A percentile compares a stretch with the other conserved stretches of the same genome.
Evolutionary conservation across 2,329 filamentous ascomycete genomes (phyloP).

Genomic region (Penicillium sp.): DNA sequence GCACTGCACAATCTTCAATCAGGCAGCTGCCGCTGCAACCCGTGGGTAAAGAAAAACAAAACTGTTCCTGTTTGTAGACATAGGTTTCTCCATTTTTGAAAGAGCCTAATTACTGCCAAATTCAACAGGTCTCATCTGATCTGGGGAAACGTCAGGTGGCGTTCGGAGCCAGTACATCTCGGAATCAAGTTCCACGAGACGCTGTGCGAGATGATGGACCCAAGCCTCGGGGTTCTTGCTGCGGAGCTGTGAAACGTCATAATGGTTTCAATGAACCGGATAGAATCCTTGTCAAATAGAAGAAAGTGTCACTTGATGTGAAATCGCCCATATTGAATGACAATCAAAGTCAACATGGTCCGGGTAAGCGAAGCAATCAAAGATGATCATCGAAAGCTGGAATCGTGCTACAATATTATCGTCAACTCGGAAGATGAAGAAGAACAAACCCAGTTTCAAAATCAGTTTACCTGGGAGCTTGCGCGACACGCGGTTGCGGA

Average conservation of each 20-base stretch:
- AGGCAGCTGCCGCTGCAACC: neutral
- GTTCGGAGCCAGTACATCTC: neutral
- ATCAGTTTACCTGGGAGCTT: conserved; percentile 55
- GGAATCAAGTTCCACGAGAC: conserved; percentile 1
- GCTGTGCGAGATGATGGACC: neutral
- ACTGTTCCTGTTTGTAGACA: neutral
- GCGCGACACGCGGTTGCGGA: conserved; percentile 54
- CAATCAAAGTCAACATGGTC: conserved; percentile 14
- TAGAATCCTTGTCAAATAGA: neutral
- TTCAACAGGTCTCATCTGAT: neutral
- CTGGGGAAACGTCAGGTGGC: neutral
- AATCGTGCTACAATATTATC: conserved; percentile 47
- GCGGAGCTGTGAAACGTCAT: conserved; percentile 1
- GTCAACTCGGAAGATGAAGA: conserved; percentile 44
- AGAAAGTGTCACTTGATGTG: neutral
- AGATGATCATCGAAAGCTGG: conserved; percentile 44
- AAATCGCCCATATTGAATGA: neutral
- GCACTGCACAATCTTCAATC: neutral
- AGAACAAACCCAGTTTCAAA: conserved; percentile 47
- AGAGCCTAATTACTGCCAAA: too few species aligned
- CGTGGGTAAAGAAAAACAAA: neutral
- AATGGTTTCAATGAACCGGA: neutral
- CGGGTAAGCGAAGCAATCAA: conserved; percentile 42
- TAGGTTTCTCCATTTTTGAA: too few species aligned
- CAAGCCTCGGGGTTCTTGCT: neutral